Percentiles rank a stretch among this genome's conserved stretches.
phyloP scores from a whole-genome alignment of 208 protist genomes.

The Porcisia deanei region DNA sequence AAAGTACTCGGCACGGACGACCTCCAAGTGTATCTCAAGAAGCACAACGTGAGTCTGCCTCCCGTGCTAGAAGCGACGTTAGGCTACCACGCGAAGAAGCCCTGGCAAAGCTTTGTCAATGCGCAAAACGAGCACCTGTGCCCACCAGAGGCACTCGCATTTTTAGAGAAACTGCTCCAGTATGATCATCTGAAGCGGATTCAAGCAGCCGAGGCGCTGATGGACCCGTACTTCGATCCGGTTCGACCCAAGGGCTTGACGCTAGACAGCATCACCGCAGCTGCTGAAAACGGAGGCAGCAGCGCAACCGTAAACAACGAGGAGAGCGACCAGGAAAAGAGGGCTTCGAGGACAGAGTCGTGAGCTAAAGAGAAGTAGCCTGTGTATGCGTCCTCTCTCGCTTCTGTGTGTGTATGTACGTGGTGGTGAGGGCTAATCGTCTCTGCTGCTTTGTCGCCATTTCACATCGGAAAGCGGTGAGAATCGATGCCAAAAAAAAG shows the following conservation, averaged over 20 bases:
- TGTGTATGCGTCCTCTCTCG: neutral
- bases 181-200: constrained; percentile 98
- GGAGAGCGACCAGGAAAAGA: constrained; percentile 26
- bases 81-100: constrained; percentile 86
- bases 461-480: neutral
- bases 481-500: neutral
- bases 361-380: neutral
- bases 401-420: neutral
- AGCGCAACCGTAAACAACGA: constrained; percentile 13
- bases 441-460: neutral
- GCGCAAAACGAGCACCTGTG: constrained; percentile 96
- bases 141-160: constrained; percentile 97
- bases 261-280: constrained; percentile 2
- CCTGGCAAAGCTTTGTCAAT: constrained; percentile 95
- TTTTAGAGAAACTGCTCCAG: constrained; percentile 97
- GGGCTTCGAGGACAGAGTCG: neutral
- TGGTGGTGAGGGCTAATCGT: neutral
- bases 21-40: constrained; percentile 95
- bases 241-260: constrained; percentile 57
- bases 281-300: neutral
- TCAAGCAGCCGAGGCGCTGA: constrained; percentile 98
- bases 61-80: constrained; percentile 91
- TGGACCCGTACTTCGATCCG: constrained; percentile 98
- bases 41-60: constrained; percentile 96
- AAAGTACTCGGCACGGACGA: constrained; percentile 98